Percentiles rank a stretch among this genome's conserved stretches.
Evolutionary conservation across 257 asterid genomes (phyloP).

Genomic region (Echites panduratus): DNA sequence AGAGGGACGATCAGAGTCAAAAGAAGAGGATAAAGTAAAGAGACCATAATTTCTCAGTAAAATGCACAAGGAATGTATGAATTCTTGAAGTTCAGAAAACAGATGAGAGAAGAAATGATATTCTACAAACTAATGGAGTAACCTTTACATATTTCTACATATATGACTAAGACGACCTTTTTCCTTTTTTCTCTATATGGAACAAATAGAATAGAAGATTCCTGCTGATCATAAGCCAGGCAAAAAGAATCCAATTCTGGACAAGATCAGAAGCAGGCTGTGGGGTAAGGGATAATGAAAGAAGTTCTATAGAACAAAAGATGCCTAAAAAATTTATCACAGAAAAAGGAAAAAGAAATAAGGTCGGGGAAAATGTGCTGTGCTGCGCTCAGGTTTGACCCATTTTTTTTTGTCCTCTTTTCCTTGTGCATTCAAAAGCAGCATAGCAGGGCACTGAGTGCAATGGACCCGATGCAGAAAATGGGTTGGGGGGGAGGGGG

Average conservation of each 20-base stretch:
- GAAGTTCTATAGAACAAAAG: not conserved
- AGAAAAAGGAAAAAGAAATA: not conserved
- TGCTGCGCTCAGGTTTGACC: not conserved
- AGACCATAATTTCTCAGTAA: not conserved
- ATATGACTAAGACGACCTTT: conserved; percentile 7
- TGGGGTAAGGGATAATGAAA: not conserved
- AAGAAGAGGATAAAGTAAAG: not conserved
- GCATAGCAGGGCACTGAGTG: not conserved
- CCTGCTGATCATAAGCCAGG: not conserved
- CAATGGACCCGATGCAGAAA: conserved; percentile 8
- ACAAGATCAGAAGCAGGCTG: conserved; percentile 2
- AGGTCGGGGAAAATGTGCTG: not conserved
- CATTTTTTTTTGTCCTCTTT: conserved; percentile 5
- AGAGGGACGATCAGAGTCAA: too few relatives aligned
- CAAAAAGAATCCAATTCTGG: conserved; percentile 1
- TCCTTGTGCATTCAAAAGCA: conserved; percentile 1
- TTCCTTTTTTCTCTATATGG: conserved; percentile 7
- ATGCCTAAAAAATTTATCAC: conserved; percentile 1
- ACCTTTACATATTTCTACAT: conserved; percentile 18
- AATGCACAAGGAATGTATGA: not conserved
- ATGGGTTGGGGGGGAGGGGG: not conserved
- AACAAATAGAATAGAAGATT: conserved; percentile 4
- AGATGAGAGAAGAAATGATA: not conserved
- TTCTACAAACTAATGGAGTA: not conserved
- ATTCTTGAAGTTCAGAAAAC: not conserved